Base-by-base conservation (phyloP, 225 moss, liverwort and hornwort genomes). In the Straminergon stramineum region DNA sequence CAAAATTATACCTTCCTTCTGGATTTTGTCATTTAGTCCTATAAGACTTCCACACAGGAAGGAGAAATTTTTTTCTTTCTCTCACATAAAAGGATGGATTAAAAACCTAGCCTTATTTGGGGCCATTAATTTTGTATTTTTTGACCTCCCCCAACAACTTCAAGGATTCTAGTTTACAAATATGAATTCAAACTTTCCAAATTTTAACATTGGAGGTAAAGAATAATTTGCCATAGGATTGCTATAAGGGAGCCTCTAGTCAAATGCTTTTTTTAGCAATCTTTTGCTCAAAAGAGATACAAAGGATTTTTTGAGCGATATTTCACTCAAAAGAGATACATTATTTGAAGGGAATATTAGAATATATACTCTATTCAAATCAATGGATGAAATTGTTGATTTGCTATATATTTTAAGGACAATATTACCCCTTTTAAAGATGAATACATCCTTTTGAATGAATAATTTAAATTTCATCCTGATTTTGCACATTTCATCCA, bases 31-130 rank as follows among this genome's bases (percentile, higher is more conserved):
- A 51, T 75, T 4, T 31, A 75, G 19, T 20, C 12, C 12, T 19
- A 19, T 0, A 0, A 48, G 11, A 4, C 51, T 11, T 7, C 2
- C 0, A 52, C 2, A 52, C 52, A 0, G 0, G 2, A 0, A 37
- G 1, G 7, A 43, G 41, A 73, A 11, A 2, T 52, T 31, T 26
- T 67, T 71, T 71, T 11, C 39, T 70, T 70, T 5, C 15, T 14
- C 5, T 26, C 2, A 26, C 0, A 41, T 0, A 41, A 1, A 4
- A 41, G 4, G 4, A 71, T 41, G 27, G 41, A 41, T 13, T 32
- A 32, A 32, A 75, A 48, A 32, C 2, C 13, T 76, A 20, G 1
- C 13, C 2, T 32, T 32, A 32, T 19, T 76, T 76, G 2, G 32
- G 20, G 0, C 5, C 20, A 32, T 32, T 51, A 32, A 32, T 51